Base-by-base conservation (phyloP, 768 basidiomycete species). In the Sporobolomyces roseus region DNA sequence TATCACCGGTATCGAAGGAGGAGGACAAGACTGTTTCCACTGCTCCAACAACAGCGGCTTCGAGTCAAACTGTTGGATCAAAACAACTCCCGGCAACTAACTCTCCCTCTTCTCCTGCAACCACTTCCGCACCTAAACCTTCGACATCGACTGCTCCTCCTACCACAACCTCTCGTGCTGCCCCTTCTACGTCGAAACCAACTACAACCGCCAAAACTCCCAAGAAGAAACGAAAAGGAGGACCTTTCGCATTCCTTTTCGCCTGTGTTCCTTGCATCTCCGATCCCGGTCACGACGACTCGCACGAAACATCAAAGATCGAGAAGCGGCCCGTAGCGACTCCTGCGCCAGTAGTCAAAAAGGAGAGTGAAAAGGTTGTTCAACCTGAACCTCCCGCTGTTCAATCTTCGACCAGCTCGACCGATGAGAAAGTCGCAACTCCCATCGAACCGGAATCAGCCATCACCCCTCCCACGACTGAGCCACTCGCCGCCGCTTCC, bases 201-300 rank as follows among this genome's bases (percentile, higher is more conserved):
- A 32, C 46, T 33, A 27, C 54, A 12, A 9, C 32, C 13, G 27
- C 64, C 27, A 41, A 53, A 17, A 7, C 60, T 27, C 21, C 59
- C 23, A 67, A 62, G 60, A 70, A 70, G 69, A 65, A 68, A 60
- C 49, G 50, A 13, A 58, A 59, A 32, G 54, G 61, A 14, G 54
- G 61, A 14, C 43, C 32, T 4, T 49, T 65, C 45, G 30, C 64
- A 4, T 65, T 65, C 56, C 50, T 72, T 25, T 25, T 65, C 17
- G 66, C 64, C 29, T 72, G 71, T 63, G 29, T 72, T 17, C 66
- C 71, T 2, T 69, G 66, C 67, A 33, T 63, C 25, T 49, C 55
- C 1, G 50, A 52, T 21, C 23, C 63, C 36, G 63, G 62, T 13
- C 59, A 65, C 46, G 64, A 70, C 32, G 69, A 65, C 49, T 48